Evolutionary conservation across 768 basidiomycete genomes (phyloP), one percentile per base, ranked within the genome.

Genomic region (Daedaleopsis sinensis): DNA sequence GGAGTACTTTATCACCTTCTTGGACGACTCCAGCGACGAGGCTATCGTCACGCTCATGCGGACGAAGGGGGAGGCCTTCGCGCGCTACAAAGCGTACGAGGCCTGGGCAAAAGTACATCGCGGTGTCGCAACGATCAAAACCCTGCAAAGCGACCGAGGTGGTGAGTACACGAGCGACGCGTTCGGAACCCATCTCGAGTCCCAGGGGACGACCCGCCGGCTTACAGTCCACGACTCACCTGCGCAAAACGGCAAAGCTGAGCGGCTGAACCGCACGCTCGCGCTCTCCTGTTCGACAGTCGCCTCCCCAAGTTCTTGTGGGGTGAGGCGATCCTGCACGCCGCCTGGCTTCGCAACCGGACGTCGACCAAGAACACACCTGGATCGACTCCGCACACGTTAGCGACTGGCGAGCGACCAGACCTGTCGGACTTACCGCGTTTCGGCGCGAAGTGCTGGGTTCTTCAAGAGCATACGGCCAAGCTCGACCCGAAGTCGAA

Each of bases 21-120:
- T 64, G 3, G 72, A 74, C 50, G 67, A 73, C 48, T 42, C 53
- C 19, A 63, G 67, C 0, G 50, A 61, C 48, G 56, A 65, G 48
- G 60, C 56, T 16, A 38, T 49, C 0, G 23, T 65, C n/a, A 18
- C 18, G 3, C 51, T 58, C 50, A 52, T 61, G 49, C 42, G 32
- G 10, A n/a, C 10, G 9, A 74, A 72, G 44, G 18, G n/a, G 6
- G 59, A 67, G 6, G 62, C 67, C 2, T 49, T 58, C 42, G 21
- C 15, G 24, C 32, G 44, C 15, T 65, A 68, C 47, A 58, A 36
- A 10, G n/a, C 52, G n/a, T 71, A 63, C 52, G 50, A 68, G 42
- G 59, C 69, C 8, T 65, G 55, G 52, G 50, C 62, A 15, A 52
- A 64, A 52, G 57, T 48, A n/a, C 65, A 71, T 21, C 61, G 53